Conservation (phyloP, 2,329 filamentous ascomycete species). For the Arachnomyces sp. region DNA sequence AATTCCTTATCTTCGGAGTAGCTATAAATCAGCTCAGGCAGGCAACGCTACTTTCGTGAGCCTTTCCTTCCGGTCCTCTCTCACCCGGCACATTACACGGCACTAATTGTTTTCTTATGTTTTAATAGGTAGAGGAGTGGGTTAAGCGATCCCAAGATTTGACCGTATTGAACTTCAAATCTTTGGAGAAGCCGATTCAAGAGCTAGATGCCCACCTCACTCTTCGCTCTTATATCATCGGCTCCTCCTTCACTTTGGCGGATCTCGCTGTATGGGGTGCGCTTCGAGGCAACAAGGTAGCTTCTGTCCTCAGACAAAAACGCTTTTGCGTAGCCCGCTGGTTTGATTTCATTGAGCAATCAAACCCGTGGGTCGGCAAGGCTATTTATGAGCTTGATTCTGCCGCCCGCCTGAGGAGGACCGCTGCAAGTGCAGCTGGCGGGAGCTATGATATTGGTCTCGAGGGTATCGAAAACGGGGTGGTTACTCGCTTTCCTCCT, state of each 20-base stretch:
- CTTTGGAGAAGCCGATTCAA: constrained; percentile 15
- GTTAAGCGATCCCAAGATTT: constrained; percentile 11
- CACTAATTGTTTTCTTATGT: not conserved
- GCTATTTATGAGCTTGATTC: constrained; percentile 13
- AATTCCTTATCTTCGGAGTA: constrained; percentile 10
- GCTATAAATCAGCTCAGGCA: constrained; percentile 9
- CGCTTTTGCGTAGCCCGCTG: constrained; percentile 12
- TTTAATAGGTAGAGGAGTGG: constrained; percentile 15
- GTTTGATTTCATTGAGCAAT: constrained; percentile 17
- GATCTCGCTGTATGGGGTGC: constrained; percentile 16
- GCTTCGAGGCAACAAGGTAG: constrained; percentile 16
- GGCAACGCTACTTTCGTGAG: constrained; percentile 12
- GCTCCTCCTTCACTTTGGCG: constrained; percentile 15
- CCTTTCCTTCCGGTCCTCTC: too few relatives aligned
- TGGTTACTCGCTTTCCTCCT: constrained; percentile 29
- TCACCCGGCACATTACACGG: too few relatives aligned
- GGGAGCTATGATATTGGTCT: constrained; percentile 24
- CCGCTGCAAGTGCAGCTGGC: constrained; percentile 16
- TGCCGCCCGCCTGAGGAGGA: constrained; percentile 13
- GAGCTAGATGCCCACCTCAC: constrained; percentile 17
- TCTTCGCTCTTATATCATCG: constrained; percentile 15
- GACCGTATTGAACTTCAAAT: constrained; percentile 12
- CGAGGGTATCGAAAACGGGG: constrained; percentile 20
- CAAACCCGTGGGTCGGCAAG: constrained; percentile 16
- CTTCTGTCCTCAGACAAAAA: constrained; percentile 8